phyloP scores from a whole-genome alignment of 2,329 filamentous ascomycete species.

The Drechslerella dactyloides region DNA sequence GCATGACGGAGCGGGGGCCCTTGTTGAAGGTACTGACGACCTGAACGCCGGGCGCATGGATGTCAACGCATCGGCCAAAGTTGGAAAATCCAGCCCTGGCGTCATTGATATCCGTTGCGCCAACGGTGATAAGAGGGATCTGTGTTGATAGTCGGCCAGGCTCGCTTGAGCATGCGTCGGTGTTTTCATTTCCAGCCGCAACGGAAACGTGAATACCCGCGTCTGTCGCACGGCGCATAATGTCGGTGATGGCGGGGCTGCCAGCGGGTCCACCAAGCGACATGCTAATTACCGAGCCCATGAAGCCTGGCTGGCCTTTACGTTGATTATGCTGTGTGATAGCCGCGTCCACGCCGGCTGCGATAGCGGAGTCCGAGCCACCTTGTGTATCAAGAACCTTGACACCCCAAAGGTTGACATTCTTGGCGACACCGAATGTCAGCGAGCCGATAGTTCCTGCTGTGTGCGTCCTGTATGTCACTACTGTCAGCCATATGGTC shows the following conservation, averaged over 20 bases:
- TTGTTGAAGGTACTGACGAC: conserved; percentile 64
- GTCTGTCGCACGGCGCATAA: conserved; percentile 61
- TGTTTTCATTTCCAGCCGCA: conserved; percentile 58
- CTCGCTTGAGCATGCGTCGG: conserved; percentile 52
- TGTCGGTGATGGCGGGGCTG: conserved; percentile 62
- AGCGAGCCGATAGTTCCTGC: conserved; percentile 53
- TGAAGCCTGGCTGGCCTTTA: conserved; percentile 57
- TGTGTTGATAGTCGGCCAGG: conserved; percentile 58
- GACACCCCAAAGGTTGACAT: conserved; percentile 60
- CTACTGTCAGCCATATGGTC: conserved; percentile 5
- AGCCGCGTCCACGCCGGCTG: conserved; percentile 59
- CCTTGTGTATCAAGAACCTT: conserved; percentile 60
- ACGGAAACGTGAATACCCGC: conserved; percentile 59
- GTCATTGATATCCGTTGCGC: conserved; percentile 57
- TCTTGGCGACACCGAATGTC: conserved; percentile 62
- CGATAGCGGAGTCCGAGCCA: conserved; percentile 58
- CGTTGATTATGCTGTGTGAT: conserved; percentile 60
- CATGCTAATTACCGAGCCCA: conserved; percentile 64
- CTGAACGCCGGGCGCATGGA: conserved; percentile 66
- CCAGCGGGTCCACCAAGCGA: conserved; percentile 62
- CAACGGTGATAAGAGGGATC: conserved; percentile 59
- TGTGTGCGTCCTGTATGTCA: conserved; percentile 55
- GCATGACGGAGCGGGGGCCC: conserved; percentile 61
- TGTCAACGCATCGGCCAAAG: conserved; percentile 63
- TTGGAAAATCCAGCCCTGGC: conserved; percentile 59